Evolutionary conservation across 352 stramenopile species (phyloP).

Genomic region (Pythium grandisporangium): DNA sequence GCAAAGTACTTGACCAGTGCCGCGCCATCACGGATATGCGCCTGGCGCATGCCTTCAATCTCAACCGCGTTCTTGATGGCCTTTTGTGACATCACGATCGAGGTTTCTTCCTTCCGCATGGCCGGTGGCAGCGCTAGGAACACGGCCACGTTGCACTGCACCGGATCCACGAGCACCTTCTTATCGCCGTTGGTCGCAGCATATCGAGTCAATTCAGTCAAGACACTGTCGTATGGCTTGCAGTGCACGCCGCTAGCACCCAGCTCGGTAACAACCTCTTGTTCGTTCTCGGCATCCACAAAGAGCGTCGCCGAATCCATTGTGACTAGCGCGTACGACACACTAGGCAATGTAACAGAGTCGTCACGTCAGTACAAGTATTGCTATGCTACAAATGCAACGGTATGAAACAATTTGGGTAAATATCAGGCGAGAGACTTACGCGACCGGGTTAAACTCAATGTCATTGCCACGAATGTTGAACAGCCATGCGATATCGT

Average conservation of each 20-base stretch:
- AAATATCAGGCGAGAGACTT: constrained; percentile 17
- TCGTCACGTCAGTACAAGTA: neutral
- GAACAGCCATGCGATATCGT: constrained; percentile 97
- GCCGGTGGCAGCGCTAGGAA: constrained; percentile 65
- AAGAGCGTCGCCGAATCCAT: constrained; percentile 88
- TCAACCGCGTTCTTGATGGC: constrained; percentile 93
- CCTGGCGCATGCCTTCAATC: constrained; percentile 92
- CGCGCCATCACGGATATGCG: constrained; percentile 93
- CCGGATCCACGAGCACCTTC: constrained; percentile 66
- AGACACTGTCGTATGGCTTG: constrained; percentile 50
- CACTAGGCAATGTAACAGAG: constrained; percentile 18
- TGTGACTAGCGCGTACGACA: constrained; percentile 92
- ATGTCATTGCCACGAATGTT: constrained; percentile 98
- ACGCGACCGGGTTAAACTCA: constrained; percentile 96
- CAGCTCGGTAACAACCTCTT: constrained; percentile 47
- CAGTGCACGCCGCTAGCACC: constrained; percentile 37
- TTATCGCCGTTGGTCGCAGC: constrained; percentile 33
- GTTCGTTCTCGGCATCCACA: constrained; percentile 70
- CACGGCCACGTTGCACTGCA: constrained; percentile 80
- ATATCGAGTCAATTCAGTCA: constrained; percentile 38
- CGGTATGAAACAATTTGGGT: no score
- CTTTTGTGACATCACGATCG: constrained; percentile 76
- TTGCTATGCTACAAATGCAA: no score
- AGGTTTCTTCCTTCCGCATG: constrained; percentile 70
- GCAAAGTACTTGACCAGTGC: constrained; percentile 93